Conservation (phyloP, 163 green algal species). For the Chlamydomonas reinhardtii region DNA sequence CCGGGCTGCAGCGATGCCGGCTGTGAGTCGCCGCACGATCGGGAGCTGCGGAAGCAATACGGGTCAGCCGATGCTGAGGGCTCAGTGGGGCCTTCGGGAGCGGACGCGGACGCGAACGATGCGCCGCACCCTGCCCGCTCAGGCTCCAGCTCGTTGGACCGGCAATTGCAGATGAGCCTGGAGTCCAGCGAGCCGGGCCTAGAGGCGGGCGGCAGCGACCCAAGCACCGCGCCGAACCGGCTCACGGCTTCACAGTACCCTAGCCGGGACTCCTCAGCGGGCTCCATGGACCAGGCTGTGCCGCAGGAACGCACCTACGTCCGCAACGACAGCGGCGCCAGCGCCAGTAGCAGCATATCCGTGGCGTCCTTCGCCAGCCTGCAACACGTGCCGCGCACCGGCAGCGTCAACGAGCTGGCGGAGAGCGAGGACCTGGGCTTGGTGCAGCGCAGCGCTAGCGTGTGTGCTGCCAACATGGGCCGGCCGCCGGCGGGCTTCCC, state of each 20-base stretch:
- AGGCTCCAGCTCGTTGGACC: neutral
- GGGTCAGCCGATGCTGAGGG: too few species aligned
- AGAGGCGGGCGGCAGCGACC: neutral
- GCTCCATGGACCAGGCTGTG: constrained; percentile 41
- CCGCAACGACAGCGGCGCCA: constrained; percentile 44
- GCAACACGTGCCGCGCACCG: constrained; percentile 35
- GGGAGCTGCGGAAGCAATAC: constrained; percentile 10
- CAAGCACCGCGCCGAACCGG: neutral
- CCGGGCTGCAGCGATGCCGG: constrained; percentile 14
- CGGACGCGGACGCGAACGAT: neutral
- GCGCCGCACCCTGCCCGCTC: neutral
- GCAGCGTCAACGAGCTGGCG: neutral
- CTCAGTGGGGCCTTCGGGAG: too few species aligned
- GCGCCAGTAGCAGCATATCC: constrained; percentile 31
- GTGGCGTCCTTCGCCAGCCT: constrained; percentile 42
- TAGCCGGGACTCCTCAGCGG: constrained; percentile 32
- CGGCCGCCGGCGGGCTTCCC: neutral
- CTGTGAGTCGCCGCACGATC: constrained; percentile 1
- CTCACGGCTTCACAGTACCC: constrained; percentile 33
- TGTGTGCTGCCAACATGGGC: constrained; percentile 2
- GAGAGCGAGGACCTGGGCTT: constrained; percentile 32
- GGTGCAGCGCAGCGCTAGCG: constrained; percentile 34
- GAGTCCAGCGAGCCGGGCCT: neutral
- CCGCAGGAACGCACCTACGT: constrained; percentile 9
- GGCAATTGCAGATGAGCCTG: constrained; percentile 3